Evolutionary conservation across 202 grass and related monocot species (phyloP), one percentile per base, ranked within the genome.

Genomic region (Miscanthus sacchariflorus): DNA sequence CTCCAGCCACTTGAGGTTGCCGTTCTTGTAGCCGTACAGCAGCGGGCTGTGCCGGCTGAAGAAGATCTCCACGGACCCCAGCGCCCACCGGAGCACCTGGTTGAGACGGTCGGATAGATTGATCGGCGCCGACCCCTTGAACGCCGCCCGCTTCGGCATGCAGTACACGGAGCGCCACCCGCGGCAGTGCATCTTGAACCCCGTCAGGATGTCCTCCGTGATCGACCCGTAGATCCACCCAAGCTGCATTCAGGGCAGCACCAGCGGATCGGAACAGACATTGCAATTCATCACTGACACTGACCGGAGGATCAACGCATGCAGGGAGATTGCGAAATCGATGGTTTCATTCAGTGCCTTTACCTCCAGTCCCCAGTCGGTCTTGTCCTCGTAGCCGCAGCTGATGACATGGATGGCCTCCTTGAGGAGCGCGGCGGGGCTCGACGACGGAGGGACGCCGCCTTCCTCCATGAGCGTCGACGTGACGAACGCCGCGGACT

Each of bases 361-460:
- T 93, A 99, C 97, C 97, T 99, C 97, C 0, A 91, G 68, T 14
- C 97, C 97, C 97, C 97, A 99, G 61, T 99, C 97, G 0, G 86
- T 93, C 85, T 99, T 99, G 90, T 99, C 97, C 79, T 99, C 97
- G 11, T 99, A 99, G 78, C 97, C 97, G 19, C 97, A 99, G 83
- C 97, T 99, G 90, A 99, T 99, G 64, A 99, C 97, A 66, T 99
- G 97, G 80, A 99, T 99, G 89, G 97, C 97, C 89, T 99, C 97
- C 92, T 95, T 99, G 86, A 99, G 94, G 11, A 99, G 90, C 18
- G 97, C 94, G 3, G 91, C 97, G 9, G 97, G 97, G 88, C 97
- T 99, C 0, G 97, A 99, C 2, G 97, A 96, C 7, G 97, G 97
- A 0, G 97, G 94, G 1, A 99, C 97, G n/a, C 97, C 97, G 3